Evolutionary conservation across 306 rosid species (phyloP), one percentile per base, ranked within the genome.

Genomic region (Betula pendula): DNA sequence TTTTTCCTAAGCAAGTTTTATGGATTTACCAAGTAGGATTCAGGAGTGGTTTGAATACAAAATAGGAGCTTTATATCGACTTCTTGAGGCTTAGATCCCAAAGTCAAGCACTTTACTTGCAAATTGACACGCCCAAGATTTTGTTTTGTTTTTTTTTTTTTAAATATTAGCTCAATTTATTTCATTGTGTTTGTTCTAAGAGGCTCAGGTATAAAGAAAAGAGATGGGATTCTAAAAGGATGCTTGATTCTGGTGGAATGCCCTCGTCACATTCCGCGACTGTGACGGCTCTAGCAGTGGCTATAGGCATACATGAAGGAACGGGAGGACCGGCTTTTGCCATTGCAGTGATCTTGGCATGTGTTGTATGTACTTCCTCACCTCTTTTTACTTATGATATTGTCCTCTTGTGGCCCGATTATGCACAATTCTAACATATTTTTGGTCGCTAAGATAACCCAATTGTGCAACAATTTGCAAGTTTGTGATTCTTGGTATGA

Each of bases 241-340:
- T 95, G 92, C 87, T 92, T 80, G 89, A 86, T 86, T 95, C 97
- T 25, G 94, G 97, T 20, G 97, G 96, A 72, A 92, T 95, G 96
- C 96, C 96, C 80, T 92, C 97, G 16, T 95, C 99, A 44, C 97
- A 95, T 85, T 92, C 97, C 68, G 92, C 96, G 9, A 88, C 95
- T 5, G 96, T 95, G 76, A 79, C 91, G 11, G 96, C 98, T 70
- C 80, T 95, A 49, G 89, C 92, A 19, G 66, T 80, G 77, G 89
- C 98, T 40, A 84, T 92, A 35, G 92, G 85, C 53, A 86, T 92
- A 25, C 91, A 89, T n/a, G 83, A 92, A 35, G 98, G 98, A 58
- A 68, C 90, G 22, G 91, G 89, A 17, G 91, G 92, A 65, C 49
- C 98, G 5, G 81, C 88, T 70, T 95, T 95, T 75, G 97, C 98